Evolutionary conservation across 2,329 filamentous ascomycete species (phyloP), one percentile per base, ranked within the genome.

Genomic region (Grosmannia clavigera): DNA sequence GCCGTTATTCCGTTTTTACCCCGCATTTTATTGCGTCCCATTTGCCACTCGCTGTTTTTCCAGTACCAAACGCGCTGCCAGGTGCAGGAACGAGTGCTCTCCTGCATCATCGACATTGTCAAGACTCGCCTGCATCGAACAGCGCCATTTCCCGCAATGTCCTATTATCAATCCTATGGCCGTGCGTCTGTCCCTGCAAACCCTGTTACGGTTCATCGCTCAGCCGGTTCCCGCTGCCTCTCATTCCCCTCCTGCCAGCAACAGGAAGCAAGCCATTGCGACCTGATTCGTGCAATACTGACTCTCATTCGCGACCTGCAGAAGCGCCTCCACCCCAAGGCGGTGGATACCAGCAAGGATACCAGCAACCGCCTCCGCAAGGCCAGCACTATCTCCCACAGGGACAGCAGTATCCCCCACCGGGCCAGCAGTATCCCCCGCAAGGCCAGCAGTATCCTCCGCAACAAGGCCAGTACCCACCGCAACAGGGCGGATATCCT

Each of bases 371-470:
- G 19, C 68, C 67, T 31, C 66, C 62, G 29, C 66, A 67, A 53
- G 65, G 68, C 48, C 68, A 67, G 48, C 31, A 57, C 33, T 64
- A 67, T 50, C 58, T 58, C 1, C 62, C 40, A 27, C 57, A 53
- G n/a, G 65, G 59, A 31, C 64, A 62, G 59, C 70, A 68, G 64
- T 61, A 66, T 52, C 65, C 63, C 16, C 61, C 61, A 10, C 66
- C 67, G 52, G 46, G 63, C 59, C 65, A 64, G 16, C 65, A 63
- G 19, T n/a, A 25, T 25, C 46, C 19, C 19, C 46, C 46, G n/a
- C 73, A 73, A 64, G 67, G 69, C 16, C 72, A 74, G 54, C 73
- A 72, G 16, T 72, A 74, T 53, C 73, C 72, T 57, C 71, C 70
- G 58, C 72, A 70, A 3, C 68, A 63, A 12, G 67, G 68, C 51